A percentile compares a stretch with the other conserved stretches of the same genome.
phyloP scores from a whole-genome alignment of 2,329 filamentous ascomycete genomes.

The Fusarium sp. region DNA sequence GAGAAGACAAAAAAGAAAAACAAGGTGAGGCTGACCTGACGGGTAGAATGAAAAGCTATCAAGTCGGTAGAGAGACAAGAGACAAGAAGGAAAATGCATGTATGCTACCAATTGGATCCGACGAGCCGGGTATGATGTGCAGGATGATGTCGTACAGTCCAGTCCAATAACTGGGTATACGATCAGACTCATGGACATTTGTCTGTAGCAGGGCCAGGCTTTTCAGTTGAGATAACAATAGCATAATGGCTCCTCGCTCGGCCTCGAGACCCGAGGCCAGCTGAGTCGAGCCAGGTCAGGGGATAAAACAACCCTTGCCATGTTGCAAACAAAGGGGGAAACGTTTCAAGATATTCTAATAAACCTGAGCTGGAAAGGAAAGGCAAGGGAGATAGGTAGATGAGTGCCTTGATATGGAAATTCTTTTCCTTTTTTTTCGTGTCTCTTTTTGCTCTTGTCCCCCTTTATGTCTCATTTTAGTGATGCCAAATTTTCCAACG shows the following conservation, averaged over 20 bases:
- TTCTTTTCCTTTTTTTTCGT: background rate
- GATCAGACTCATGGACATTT: no score
- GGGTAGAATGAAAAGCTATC: conserved; percentile 6
- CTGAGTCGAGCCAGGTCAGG: conserved; percentile 26
- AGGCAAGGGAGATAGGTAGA: conserved; percentile 1
- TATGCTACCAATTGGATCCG: conserved; percentile 13
- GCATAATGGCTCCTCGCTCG: background rate
- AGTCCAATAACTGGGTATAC: conserved; percentile 3
- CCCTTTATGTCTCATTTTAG: conserved; percentile 24
- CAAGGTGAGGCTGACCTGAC: conserved; percentile 42
- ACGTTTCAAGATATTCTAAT: conserved; percentile 8
- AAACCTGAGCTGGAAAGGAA: background rate
- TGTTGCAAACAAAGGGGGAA: conserved; percentile 11
- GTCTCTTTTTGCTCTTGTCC: conserved; percentile 5
- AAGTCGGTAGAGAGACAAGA: conserved; percentile 22
- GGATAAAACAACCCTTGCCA: background rate
- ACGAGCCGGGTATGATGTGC: conserved; percentile 36
- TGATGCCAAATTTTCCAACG: background rate
- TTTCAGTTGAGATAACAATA: conserved; percentile 27
- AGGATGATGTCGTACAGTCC: conserved; percentile 39
- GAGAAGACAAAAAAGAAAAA: conserved; percentile 32
- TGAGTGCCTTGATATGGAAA: background rate
- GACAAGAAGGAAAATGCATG: conserved; percentile 19
- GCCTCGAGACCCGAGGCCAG: conserved; percentile 14
- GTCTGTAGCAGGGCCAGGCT: conserved; percentile 26